A percentile compares a stretch with the other conserved stretches of the same genome.
Evolutionary conservation across 306 rosid species (phyloP).

Genomic region (Luffa aegyptiaca): DNA sequence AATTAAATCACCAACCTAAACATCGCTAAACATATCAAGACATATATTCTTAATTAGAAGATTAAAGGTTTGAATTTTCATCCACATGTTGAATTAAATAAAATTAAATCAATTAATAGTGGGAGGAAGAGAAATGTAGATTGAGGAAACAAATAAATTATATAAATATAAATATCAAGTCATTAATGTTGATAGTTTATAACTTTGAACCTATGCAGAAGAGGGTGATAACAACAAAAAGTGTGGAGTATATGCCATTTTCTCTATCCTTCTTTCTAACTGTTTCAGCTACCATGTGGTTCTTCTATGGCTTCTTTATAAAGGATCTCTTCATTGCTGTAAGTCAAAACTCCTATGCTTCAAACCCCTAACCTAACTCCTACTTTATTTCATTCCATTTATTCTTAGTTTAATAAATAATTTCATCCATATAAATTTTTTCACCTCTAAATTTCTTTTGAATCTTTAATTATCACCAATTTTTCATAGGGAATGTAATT

Average conservation of each 20-base stretch:
- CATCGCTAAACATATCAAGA: no score
- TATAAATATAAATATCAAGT: no score
- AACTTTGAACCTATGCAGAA: slow-evolving; percentile 30
- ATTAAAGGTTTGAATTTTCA: no score
- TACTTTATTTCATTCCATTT: neutral
- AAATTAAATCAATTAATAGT: no score
- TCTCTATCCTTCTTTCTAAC: slow-evolving; percentile 43
- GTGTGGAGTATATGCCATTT: slow-evolving; percentile 65
- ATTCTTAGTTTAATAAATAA: neutral
- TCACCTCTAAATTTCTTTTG: neutral
- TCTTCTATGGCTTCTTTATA: slow-evolving; percentile 49
- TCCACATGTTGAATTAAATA: no score
- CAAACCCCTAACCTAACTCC: neutral
- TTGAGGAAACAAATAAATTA: no score
- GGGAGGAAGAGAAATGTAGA: no score
- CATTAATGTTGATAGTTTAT: neutral
- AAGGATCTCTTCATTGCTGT: slow-evolving; percentile 52
- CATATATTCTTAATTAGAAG: no score
- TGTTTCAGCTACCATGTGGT: slow-evolving; percentile 51
- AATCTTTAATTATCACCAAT: neutral
- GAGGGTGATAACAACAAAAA: slow-evolving; percentile 46
- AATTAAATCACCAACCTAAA: no score
- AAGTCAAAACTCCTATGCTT: slow-evolving; percentile 5
- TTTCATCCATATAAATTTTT: neutral
- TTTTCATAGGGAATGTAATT: neutral